Conservation (phyloP, 2,329 filamentous ascomycete genomes). For the Polytolypa hystricis region DNA sequence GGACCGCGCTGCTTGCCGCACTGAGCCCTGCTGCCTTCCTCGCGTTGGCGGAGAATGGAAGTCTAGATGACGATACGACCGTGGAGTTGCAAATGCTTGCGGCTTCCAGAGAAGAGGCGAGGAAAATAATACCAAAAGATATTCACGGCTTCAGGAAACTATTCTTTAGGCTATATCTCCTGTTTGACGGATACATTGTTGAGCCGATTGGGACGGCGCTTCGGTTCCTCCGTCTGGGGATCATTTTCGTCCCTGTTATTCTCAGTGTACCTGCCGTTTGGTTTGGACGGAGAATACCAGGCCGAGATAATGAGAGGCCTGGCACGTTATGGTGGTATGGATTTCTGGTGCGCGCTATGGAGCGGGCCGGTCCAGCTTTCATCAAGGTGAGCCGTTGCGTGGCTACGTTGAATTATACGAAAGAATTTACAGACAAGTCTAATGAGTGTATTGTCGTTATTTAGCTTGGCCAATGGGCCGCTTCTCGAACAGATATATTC, state of each 20-base stretch:
- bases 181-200: slow-evolving; percentile 48
- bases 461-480: slow-evolving; percentile 93
- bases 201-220: slow-evolving; percentile 81
- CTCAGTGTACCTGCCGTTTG: slow-evolving; percentile 68
- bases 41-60: slow-evolving; percentile 42
- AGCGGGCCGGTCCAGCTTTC: slow-evolving; percentile 84
- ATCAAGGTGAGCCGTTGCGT: slow-evolving; percentile 60
- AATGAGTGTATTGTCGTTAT: background rate
- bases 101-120: slow-evolving; percentile 65
- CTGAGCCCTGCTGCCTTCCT: slow-evolving; percentile 51
- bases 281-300: slow-evolving; percentile 54
- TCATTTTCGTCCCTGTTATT: slow-evolving; percentile 88
- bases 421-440: slow-evolving; percentile 5
- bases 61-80: slow-evolving; percentile 47
- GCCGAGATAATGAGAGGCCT: slow-evolving; percentile 60
- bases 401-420: background rate
- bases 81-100: slow-evolving; percentile 80
- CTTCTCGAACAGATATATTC: slow-evolving; percentile 92
- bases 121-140: slow-evolving; percentile 53
- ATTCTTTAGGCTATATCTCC: slow-evolving; percentile 50
- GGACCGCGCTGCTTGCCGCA: slow-evolving; percentile 24
- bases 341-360: slow-evolving; percentile 81
- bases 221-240: slow-evolving; percentile 74
- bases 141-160: slow-evolving; percentile 49
- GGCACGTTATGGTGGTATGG: slow-evolving; percentile 93